Conservation (phyloP, 352 stramenopile genomes). For the Phytophthora ramorum region DNA sequence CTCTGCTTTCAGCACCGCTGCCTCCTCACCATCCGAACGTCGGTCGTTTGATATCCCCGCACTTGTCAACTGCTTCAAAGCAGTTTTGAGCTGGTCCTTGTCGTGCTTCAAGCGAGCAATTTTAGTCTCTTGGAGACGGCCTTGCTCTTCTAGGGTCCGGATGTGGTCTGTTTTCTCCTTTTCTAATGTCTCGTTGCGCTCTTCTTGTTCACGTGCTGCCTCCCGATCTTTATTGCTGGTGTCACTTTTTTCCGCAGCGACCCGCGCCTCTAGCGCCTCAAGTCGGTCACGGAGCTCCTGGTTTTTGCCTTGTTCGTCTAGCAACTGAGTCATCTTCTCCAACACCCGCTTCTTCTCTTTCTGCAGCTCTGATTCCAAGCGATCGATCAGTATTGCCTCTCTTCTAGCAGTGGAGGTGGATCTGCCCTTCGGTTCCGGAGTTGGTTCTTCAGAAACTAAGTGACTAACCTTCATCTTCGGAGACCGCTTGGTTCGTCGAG, state of each 20-base stretch:
- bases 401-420: not conserved
- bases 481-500: conserved; percentile 28
- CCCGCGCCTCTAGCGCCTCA: conserved; percentile 43
- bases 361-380: conserved; percentile 59
- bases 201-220: conserved; percentile 28
- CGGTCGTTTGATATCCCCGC: conserved; percentile 6
- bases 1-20: conserved; percentile 33
- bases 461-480: conserved; percentile 40
- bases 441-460: conserved; percentile 24
- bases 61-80: conserved; percentile 34
- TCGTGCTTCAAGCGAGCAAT: conserved; percentile 47
- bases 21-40: conserved; percentile 13
- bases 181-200: conserved; percentile 25
- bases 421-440: conserved; percentile 6
- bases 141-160: conserved; percentile 38
- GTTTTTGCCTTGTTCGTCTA: conserved; percentile 72
- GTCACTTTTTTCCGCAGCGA: conserved; percentile 38
- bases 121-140: conserved; percentile 39
- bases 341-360: conserved; percentile 76
- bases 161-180: conserved; percentile 33
- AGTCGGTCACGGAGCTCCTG: conserved; percentile 61
- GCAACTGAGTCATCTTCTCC: conserved; percentile 71
- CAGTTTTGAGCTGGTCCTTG: conserved; percentile 41
- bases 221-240: conserved; percentile 22
- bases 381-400: conserved; percentile 17